Conservation (phyloP, 176 grass and related monocot genomes). For the Oryza nivara region DNA sequence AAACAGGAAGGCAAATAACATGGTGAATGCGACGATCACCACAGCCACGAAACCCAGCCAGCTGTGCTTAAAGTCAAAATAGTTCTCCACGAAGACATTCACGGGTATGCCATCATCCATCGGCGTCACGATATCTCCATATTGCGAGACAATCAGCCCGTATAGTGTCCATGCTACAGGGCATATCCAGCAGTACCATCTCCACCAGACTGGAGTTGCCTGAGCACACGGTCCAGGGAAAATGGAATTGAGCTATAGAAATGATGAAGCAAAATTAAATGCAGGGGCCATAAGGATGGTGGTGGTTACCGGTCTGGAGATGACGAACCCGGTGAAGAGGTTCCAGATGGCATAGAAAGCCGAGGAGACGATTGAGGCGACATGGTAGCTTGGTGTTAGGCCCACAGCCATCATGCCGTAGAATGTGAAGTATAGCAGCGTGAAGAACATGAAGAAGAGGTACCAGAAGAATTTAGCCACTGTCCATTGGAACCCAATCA, state of each 20-base stretch:
- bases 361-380: constrained; percentile 29
- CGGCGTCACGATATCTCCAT: background rate
- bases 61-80: background rate
- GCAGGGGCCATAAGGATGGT: background rate
- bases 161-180: constrained; percentile 26
- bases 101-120: background rate
- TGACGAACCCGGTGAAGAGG: constrained; percentile 52
- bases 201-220: constrained; percentile 24
- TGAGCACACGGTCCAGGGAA: background rate
- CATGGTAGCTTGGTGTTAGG: constrained; percentile 45
- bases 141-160: constrained; percentile 23
- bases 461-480: constrained; percentile 55
- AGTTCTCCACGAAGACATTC: background rate
- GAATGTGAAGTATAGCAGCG: constrained; percentile 59
- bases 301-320: constrained; percentile 40
- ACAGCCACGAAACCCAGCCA: background rate
- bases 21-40: background rate
- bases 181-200: constrained; percentile 31
- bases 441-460: constrained; percentile 55
- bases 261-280: background rate
- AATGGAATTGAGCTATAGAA: constrained; percentile 2
- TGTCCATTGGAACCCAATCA: constrained; percentile 53
- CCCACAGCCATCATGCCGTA: constrained; percentile 56
- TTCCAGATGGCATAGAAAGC: constrained; percentile 50
- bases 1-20: constrained; percentile 51